A percentile compares a stretch with the other conserved stretches of the same genome.
Conservation (phyloP, 768 basidiomycete species). For the Termitomyces sp. region DNA sequence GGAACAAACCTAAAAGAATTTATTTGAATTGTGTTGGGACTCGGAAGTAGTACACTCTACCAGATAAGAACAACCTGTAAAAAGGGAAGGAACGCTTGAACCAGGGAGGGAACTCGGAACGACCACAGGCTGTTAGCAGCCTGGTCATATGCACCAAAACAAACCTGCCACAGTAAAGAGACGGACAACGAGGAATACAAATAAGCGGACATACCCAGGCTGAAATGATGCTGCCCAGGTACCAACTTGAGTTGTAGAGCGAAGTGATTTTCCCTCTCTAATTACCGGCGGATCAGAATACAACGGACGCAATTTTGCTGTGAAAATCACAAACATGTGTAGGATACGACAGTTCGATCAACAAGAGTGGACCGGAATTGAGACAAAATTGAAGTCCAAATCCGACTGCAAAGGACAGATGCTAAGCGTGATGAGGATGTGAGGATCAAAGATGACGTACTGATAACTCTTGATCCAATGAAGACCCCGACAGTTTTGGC, state of each 20-base stretch:
- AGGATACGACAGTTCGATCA: conserved; percentile 68
- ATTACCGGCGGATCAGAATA: neutral
- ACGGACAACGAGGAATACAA: neutral
- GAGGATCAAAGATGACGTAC: conserved; percentile 27
- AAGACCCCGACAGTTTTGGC: conserved; percentile 47
- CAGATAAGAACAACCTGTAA: conserved; percentile 54
- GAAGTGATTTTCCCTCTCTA: conserved; percentile 56
- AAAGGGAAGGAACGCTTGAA: conserved; percentile 57
- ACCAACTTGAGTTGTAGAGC: conserved; percentile 73
- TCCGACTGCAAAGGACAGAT: conserved; percentile 44
- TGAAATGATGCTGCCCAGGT: conserved; percentile 65
- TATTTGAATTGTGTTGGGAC: neutral
- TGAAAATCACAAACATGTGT: conserved; percentile 47
- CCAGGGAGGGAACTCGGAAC: conserved; percentile 63
- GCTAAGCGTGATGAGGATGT: neutral
- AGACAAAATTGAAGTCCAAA: conserved; percentile 59
- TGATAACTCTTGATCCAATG: conserved; percentile 53
- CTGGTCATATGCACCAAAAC: conserved; percentile 37
- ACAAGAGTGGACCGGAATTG: conserved; percentile 60
- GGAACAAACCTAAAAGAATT: conserved; percentile 51
- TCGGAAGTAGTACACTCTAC: conserved; percentile 23
- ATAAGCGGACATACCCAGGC: conserved; percentile 31
- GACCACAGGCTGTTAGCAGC: conserved; percentile 45
- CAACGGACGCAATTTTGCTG: neutral
- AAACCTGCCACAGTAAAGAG: conserved; percentile 25